phyloP scores from a whole-genome alignment of 164 flowering plant species.

The Paratinospora sagittata region DNA sequence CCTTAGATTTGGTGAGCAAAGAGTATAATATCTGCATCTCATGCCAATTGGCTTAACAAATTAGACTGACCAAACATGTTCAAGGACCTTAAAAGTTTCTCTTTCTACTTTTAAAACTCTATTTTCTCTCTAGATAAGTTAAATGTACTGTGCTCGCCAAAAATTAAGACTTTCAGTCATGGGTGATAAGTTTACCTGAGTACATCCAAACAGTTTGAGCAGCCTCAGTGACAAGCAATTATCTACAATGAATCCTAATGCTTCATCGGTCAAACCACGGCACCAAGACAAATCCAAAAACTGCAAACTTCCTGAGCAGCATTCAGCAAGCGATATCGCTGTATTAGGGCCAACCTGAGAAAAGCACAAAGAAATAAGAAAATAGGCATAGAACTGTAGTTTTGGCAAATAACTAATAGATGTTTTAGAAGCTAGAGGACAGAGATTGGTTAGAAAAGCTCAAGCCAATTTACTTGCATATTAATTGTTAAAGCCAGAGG shows the following conservation, averaged over 20 bases:
- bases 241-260: constrained; percentile 77
- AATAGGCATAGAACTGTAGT: neutral
- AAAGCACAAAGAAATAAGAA: neutral
- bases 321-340: constrained; percentile 53
- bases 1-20: too few species aligned
- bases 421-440: neutral
- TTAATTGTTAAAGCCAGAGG: too few species aligned
- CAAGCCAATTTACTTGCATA: too few species aligned
- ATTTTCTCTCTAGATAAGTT: neutral
- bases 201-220: constrained; percentile 81
- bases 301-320: constrained; percentile 38
- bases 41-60: too few species aligned
- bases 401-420: neutral
- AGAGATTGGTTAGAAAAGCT: too few species aligned
- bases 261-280: constrained; percentile 58
- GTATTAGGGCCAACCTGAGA: constrained; percentile 58
- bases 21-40: too few species aligned
- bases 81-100: too few species aligned
- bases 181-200: constrained; percentile 54
- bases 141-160: neutral
- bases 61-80: too few species aligned
- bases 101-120: too few species aligned
- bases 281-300: constrained; percentile 78
- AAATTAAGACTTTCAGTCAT: neutral
- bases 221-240: constrained; percentile 53